A percentile compares a stretch with the other conserved stretches of the same genome.
Conservation (phyloP, 257 asterid species). For the Apocynum venetum region DNA sequence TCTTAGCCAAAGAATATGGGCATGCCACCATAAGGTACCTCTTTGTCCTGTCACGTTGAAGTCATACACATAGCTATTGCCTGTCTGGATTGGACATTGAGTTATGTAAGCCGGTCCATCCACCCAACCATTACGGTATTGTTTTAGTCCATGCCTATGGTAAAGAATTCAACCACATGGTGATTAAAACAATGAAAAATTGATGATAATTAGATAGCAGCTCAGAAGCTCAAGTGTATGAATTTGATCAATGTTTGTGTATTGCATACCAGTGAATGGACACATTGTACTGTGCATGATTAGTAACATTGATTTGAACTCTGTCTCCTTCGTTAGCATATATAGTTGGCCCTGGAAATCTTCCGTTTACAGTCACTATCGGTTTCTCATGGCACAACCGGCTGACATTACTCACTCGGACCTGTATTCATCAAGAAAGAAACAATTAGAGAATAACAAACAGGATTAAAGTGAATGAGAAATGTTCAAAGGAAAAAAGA, state of each 20-base stretch:
- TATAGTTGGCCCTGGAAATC: constrained; percentile 61
- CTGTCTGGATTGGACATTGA: constrained; percentile 59
- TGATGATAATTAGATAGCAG: not conserved
- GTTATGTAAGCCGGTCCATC: constrained; percentile 68
- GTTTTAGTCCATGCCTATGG: constrained; percentile 61
- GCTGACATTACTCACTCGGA: constrained; percentile 51
- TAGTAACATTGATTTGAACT: constrained; percentile 51
- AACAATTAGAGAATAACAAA: not conserved
- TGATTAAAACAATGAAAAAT: not conserved
- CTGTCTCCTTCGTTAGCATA: constrained; percentile 53
- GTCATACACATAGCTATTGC: constrained; percentile 46
- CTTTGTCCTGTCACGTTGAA: constrained; percentile 63
- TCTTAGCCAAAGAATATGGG: constrained; percentile 67
- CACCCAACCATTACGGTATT: constrained; percentile 64
- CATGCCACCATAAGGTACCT: constrained; percentile 80
- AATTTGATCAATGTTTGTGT: not conserved
- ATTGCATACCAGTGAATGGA: constrained; percentile 55
- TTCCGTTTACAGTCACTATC: constrained; percentile 60
- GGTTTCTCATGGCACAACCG: constrained; percentile 66
- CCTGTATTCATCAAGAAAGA: constrained; percentile 16
- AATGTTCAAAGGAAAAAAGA: not conserved
- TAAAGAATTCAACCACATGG: not conserved
- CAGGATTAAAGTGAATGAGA: not conserved
- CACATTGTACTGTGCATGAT: constrained; percentile 56
- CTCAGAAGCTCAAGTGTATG: not conserved